Conservation (phyloP, 192 early-diverging fungal species). For the Podila epicladia region DNA sequence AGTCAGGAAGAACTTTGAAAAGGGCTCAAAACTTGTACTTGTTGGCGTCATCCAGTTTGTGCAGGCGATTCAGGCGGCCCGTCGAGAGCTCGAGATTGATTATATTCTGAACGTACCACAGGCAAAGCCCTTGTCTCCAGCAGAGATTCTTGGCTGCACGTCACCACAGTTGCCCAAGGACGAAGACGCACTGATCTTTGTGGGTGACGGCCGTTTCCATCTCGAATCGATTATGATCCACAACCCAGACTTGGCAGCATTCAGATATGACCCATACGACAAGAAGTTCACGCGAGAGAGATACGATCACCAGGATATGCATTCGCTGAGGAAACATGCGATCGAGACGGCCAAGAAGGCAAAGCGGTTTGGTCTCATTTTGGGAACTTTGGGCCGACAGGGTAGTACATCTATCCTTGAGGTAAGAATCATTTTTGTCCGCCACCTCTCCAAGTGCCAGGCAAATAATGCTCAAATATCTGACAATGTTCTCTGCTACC, state of each 20-base stretch:
- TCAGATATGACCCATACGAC: slow-evolving; percentile 95
- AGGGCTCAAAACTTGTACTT: slow-evolving; percentile 77
- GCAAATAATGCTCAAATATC: background rate
- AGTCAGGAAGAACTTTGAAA: slow-evolving; percentile 85
- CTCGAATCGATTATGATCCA: slow-evolving; percentile 99
- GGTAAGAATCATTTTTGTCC: slow-evolving; percentile 37
- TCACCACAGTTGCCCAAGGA: slow-evolving; percentile 79
- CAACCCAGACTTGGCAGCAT: slow-evolving; percentile 90
- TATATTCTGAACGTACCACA: slow-evolving; percentile 89
- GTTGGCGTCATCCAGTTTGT: slow-evolving; percentile 98
- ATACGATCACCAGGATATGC: slow-evolving; percentile 96
- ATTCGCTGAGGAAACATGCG: slow-evolving; percentile 83
- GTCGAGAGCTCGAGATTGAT: slow-evolving; percentile 65
- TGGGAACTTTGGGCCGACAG: slow-evolving; percentile 97
- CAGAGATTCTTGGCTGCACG: slow-evolving; percentile 97
- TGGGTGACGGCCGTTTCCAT: slow-evolving; percentile 98
- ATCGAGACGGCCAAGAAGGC: slow-evolving; percentile 78
- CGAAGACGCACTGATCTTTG: slow-evolving; percentile 80
- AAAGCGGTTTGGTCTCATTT: slow-evolving; percentile 87
- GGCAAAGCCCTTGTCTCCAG: slow-evolving; percentile 92
- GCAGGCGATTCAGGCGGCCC: slow-evolving; percentile 80
- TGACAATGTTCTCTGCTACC: background rate
- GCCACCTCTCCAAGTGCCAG: background rate
- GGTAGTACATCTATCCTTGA: slow-evolving; percentile 93
- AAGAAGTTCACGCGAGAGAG: slow-evolving; percentile 92